Percentiles rank a stretch among this genome's conserved stretches.
Conservation (phyloP, 192 early-diverging fungal species). For the Pilaira anomala region DNA sequence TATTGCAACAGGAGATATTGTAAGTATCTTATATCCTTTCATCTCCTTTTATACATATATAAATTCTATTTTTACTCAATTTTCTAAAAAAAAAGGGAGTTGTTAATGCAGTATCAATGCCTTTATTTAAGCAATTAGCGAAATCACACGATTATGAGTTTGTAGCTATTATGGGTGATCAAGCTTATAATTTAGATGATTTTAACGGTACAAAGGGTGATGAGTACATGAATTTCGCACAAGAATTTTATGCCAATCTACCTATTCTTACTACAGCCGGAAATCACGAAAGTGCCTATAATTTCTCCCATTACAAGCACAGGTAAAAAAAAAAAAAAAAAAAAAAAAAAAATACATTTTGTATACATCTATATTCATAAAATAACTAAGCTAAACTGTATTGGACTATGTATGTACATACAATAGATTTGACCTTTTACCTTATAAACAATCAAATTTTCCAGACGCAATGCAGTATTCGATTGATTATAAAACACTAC, state of each 20-base stretch:
- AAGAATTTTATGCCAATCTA: conserved; percentile 27
- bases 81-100: conserved; percentile 8
- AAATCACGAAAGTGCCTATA: conserved; percentile 33
- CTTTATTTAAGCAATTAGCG: conserved; percentile 8
- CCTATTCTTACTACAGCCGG: conserved; percentile 25
- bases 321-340: too few relatives aligned
- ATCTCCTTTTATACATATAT: not conserved
- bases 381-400: not conserved
- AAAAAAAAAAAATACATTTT: too few relatives aligned
- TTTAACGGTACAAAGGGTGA: conserved; percentile 26
- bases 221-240: conserved; percentile 25
- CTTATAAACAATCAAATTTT: conserved; percentile 18
- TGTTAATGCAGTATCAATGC: conserved; percentile 20
- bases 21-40: not conserved
- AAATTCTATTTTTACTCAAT: not conserved
- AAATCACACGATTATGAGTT: conserved; percentile 29
- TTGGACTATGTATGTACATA: too few relatives aligned
- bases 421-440: conserved; percentile 19
- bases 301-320: conserved; percentile 29
- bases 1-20: conserved; percentile 27
- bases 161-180: conserved; percentile 28
- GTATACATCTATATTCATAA: not conserved
- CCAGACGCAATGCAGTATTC: conserved; percentile 20
- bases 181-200: conserved; percentile 26
- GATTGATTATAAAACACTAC: conserved; percentile 25